Percentiles rank a stretch among this genome's conserved stretches.
Evolutionary conservation across 805 yeast genomes (phyloP).

Genomic region (Priceomyces castillae): DNA sequence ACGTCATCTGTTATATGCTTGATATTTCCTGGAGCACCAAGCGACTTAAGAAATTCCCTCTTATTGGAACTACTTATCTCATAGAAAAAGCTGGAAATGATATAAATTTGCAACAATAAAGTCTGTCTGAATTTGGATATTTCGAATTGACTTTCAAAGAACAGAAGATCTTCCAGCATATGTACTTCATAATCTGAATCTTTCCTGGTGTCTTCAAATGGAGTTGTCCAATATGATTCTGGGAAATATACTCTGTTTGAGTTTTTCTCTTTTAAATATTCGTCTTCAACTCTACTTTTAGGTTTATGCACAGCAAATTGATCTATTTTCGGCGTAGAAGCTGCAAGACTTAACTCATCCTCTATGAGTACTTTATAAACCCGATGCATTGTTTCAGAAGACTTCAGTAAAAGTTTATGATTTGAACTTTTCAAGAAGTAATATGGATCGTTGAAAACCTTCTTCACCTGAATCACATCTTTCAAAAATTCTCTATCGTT

Average conservation of each 20-base stretch:
- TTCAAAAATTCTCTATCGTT: conserved; percentile 26
- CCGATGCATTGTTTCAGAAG: conserved; percentile 23
- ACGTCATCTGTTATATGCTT: conserved; percentile 38
- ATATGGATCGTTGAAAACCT: conserved; percentile 37
- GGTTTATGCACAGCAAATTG: conserved; percentile 13
- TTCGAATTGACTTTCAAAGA: conserved; percentile 24
- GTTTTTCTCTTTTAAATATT: conserved; percentile 18
- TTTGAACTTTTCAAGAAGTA: conserved; percentile 21
- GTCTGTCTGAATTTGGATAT: conserved; percentile 24
- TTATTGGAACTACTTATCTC: conserved; percentile 27
- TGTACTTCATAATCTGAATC: conserved; percentile 16
- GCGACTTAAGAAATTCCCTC: conserved; percentile 16
- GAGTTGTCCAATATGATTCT: conserved; percentile 34
- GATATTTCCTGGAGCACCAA: conserved; percentile 26
- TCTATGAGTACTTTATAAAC: conserved; percentile 28
- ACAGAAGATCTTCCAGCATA: conserved; percentile 22
- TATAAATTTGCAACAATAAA: conserved; percentile 29
- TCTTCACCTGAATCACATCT: conserved; percentile 30
- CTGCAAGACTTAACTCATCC: conserved; percentile 26
- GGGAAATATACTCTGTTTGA: conserved; percentile 26
- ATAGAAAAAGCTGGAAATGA: conserved; percentile 27
- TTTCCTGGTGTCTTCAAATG: conserved; percentile 23
- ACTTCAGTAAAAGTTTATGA: conserved; percentile 16
- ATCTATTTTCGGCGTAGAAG: conserved; percentile 16
- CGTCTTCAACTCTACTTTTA: conserved; percentile 13